Evolutionary conservation across 2,329 filamentous ascomycete genomes (phyloP).

Genomic region (Aspergillus vadensis): DNA sequence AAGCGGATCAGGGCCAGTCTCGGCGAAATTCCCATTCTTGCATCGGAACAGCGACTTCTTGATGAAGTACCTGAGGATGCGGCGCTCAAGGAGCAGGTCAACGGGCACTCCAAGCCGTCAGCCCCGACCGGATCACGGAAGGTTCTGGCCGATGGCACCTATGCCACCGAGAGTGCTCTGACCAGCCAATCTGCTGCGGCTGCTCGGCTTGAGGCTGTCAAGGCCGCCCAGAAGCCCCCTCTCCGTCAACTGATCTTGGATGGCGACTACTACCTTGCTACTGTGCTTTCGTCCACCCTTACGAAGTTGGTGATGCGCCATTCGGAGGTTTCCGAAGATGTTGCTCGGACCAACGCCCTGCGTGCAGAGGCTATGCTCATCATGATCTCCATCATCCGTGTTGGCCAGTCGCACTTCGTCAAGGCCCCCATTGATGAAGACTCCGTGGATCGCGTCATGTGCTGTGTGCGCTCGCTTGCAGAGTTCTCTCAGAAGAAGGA

Average conservation of each 20-base stretch:
- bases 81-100: constrained; percentile 69
- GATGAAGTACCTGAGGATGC: constrained; percentile 76
- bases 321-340: constrained; percentile 84
- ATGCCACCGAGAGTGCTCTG: constrained; percentile 93
- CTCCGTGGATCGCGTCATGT: constrained; percentile 98
- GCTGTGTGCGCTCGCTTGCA: constrained; percentile 86
- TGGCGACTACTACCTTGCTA: constrained; percentile 93
- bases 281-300: constrained; percentile 91
- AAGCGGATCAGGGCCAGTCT: constrained; percentile 91
- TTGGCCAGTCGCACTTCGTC: constrained; percentile 97
- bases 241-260: constrained; percentile 93
- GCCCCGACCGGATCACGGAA: constrained; percentile 83
- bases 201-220: constrained; percentile 92
- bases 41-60: constrained; percentile 87
- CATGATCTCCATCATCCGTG: constrained; percentile 98
- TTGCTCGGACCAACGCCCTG: constrained; percentile 86
- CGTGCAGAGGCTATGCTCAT: constrained; percentile 98
- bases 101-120: constrained; percentile 74
- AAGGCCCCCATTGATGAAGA: constrained; percentile 98
- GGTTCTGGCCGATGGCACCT: constrained; percentile 93
- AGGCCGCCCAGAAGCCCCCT: constrained; percentile 94
- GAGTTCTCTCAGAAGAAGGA: constrained; percentile 90
- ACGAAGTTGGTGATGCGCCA: constrained; percentile 98
- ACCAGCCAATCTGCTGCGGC: constrained; percentile 89
- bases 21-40: constrained; percentile 94